phyloP scores from a whole-genome alignment of 2,329 filamentous ascomycete genomes.

The Podosphaera xanthii region DNA sequence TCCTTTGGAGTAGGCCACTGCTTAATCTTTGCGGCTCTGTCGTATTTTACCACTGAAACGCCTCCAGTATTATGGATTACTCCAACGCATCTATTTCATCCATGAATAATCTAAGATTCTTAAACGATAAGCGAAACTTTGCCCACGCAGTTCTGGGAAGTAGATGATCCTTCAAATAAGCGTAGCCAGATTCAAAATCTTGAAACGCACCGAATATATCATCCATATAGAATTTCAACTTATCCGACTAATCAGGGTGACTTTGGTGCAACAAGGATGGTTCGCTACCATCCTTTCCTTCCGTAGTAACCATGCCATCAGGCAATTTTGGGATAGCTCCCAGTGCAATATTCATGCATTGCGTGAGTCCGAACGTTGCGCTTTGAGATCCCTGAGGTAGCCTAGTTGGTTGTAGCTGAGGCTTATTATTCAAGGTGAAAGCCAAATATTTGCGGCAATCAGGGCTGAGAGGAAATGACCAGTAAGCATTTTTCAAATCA shows the following conservation, averaged over 20 bases:
- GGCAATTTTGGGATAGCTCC: not conserved
- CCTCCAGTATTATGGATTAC: not conserved
- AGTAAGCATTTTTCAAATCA: not conserved
- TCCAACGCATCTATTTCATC: not conserved
- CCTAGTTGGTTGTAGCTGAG: not conserved
- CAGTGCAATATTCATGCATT: not conserved
- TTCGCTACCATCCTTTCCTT: not conserved
- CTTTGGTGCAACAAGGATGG: not conserved
- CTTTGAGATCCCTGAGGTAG: not conserved
- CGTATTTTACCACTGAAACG: not conserved
- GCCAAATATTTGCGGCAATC: not conserved
- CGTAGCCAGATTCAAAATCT: not conserved
- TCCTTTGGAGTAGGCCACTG: slow-evolving; percentile 1
- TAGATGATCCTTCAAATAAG: not conserved
- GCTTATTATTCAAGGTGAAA: slow-evolving; percentile 1
- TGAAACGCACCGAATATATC: not conserved
- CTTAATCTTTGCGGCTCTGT: not conserved
- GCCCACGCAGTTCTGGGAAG: not conserved
- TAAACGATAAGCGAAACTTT: not conserved
- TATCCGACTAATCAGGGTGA: not conserved
- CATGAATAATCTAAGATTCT: slow-evolving; percentile 1
- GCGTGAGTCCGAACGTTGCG: not conserved
- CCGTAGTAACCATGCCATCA: not conserved
- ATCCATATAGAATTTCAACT: not conserved
- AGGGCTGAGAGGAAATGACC: not conserved